Evolutionary conservation across 495 filamentous ascomycete genomes (phyloP), one percentile per base, ranked within the genome.

Genomic region (Podospora tetraspora): DNA sequence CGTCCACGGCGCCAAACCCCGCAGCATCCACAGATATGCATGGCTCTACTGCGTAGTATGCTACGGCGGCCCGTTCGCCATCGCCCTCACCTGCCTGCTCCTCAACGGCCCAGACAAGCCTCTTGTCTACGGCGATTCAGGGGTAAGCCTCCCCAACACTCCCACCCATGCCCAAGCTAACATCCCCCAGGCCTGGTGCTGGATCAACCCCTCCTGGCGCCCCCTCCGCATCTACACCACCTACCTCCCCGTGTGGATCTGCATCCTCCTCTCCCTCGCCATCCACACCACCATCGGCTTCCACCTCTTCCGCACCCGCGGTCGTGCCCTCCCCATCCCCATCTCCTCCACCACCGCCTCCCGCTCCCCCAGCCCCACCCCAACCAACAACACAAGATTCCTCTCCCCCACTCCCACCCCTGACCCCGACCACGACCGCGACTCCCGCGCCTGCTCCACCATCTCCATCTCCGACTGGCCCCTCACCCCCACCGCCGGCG

Each of bases 241-340:
- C 77, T 95, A 94, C 75, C 89, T 85, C 10, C 89, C 90, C 3
- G 87, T 92, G 21, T 94, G 92, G 91, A 71, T 89, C 27, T 84
- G 89, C 60, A 87, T 93, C 66, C 69, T 83, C 25, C 69, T 87
- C 22, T 91, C 91, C 12, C 76, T 91, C 9, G 71, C 80, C 19
- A 91, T 94, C 34, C 94, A 94, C 71, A 69, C 86, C 12, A 81
- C 84, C 13, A 88, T 90, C 56, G 91, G 90, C 16, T 78, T 81
- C 22, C 82, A 88, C 30, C 89, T 92, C 66, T 90, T 84, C 66
- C 78, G 80, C 60, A 2, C 60, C 59, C 3, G 8, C 13, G 23
- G 23, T 19, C 21, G 29, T 3, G n/a, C 59, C 3, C 12, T 24
- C 12, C 13, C 25, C n/a, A n/a, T 16, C 34, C n/a, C 27, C 64